Percentiles rank a stretch among this genome's conserved stretches.
Evolutionary conservation across 2,329 filamentous ascomycete genomes (phyloP).

Genomic region (Trichoderma pleuroti): DNA sequence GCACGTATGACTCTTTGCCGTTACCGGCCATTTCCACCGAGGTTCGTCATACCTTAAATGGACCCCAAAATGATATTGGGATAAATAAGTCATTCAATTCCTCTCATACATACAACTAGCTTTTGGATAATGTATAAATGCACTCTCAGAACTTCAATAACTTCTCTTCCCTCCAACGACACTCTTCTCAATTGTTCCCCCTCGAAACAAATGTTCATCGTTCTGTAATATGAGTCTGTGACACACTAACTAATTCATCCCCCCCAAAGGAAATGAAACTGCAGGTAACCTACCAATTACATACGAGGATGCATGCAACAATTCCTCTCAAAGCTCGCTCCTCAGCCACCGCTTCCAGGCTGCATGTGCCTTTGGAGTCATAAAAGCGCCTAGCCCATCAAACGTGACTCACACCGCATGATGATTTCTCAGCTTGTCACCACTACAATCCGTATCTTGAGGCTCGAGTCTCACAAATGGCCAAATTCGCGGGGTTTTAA

Average conservation of each 20-base stretch:
- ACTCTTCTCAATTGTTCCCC: background rate
- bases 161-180: background rate
- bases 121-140: background rate
- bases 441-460: background rate
- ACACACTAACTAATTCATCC: background rate
- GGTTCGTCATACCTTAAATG: background rate
- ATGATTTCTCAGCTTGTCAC: background rate
- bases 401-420: slow-evolving; percentile 9
- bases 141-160: background rate
- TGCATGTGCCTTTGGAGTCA: background rate
- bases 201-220: background rate
- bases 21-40: slow-evolving; percentile 2
- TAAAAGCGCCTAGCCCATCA: background rate
- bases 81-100: background rate
- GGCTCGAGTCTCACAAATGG: background rate
- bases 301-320: background rate
- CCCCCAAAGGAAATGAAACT: background rate
- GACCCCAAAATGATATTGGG: background rate
- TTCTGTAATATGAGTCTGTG: background rate
- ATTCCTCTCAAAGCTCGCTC: background rate
- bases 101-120: background rate
- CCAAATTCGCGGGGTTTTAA: background rate
- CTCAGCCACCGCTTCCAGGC: background rate
- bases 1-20: background rate
- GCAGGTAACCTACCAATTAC: background rate